Evolutionary conservation across 495 filamentous ascomycete species (phyloP), one percentile per base, ranked within the genome.

Genomic region (Oleoguttula mirabilis): DNA sequence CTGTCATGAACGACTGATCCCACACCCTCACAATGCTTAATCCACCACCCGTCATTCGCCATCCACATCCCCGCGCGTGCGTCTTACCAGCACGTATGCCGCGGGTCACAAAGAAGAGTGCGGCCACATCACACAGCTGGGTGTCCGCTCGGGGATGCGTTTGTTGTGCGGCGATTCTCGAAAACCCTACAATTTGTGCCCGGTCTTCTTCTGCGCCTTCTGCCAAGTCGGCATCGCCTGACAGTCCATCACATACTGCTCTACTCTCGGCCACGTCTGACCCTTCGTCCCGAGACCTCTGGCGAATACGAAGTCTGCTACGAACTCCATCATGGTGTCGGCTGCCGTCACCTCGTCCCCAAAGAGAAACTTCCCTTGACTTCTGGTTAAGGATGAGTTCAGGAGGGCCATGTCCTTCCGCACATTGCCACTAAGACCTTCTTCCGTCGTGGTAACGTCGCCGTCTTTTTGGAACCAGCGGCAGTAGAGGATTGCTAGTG

Each of bases 311-410:
- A 62, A 62, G n/a, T 55, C 41, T 12, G 57, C 46, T 3, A 36
- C 39, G 37, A 64, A 66, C 14, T 51, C 41, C 45, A 64, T 57
- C 60, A 64, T 62, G 11, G 47, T 57, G 50, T 63, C 58, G 21
- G 60, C 61, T 32, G 51, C 60, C 8, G 51, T 62, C 8, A 60
- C 48, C 12, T 52, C 32, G 4, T 64, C 53, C 1, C 59, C 62
- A n/a, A 55, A 45, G 11, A 65, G 32, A 35, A 55, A 64, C 39
- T 50, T 54, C 14, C 46, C 56, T 20, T 42, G 45, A 23, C 43
- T 50, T 44, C 41, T 43, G 30, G 47, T 25, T 27, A 65, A 34
- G 39, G 61, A 57, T 10, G 36, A 23, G 22, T 61, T 55, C 21
- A 64, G 46, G 55, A 53, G 61, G 35, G 63, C 51, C 7, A 66